These are phyloP conservation scores for Cucumis sativus DNA, from an alignment of 306 rosid genomes.

Conservation along the genomic window DNA sequence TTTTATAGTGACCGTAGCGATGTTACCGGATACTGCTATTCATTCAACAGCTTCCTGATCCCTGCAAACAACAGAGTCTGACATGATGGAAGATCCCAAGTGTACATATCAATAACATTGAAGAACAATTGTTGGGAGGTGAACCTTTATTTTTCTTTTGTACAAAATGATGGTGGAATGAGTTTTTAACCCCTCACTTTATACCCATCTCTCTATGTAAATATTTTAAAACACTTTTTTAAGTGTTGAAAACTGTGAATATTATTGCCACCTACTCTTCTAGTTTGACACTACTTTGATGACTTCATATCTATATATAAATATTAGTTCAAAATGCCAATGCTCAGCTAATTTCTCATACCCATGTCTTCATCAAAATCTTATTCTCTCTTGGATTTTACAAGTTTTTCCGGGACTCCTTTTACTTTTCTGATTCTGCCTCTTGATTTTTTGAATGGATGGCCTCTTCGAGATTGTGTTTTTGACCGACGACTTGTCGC, in stretches of 20 bases:
- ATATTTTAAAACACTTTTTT: neutral
- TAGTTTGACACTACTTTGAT: neutral
- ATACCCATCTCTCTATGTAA: conserved; percentile 1
- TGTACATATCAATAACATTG: conserved; percentile 50
- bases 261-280: neutral
- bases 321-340: neutral
- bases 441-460: neutral
- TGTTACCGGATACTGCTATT: conserved; percentile 89
- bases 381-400: neutral
- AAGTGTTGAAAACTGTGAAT: conserved; percentile 17
- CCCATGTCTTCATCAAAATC: neutral
- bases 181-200: conserved; percentile 18
- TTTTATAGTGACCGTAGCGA: conserved; percentile 88
- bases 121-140: conserved; percentile 31
- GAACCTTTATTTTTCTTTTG: conserved; percentile 23
- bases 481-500: no score
- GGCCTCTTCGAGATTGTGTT: no score
- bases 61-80: conserved; percentile 53
- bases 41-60: conserved; percentile 97
- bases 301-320: neutral
- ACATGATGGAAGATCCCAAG: conserved; percentile 83
- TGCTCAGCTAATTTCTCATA: neutral
- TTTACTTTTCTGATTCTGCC: neutral
- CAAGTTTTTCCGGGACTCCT: neutral
- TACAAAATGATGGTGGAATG: conserved; percentile 49